A percentile compares a stretch with the other conserved stretches of the same genome.
Evolutionary conservation across 768 basidiomycete genomes (phyloP).

Genomic region (Dentipellis sp.): DNA sequence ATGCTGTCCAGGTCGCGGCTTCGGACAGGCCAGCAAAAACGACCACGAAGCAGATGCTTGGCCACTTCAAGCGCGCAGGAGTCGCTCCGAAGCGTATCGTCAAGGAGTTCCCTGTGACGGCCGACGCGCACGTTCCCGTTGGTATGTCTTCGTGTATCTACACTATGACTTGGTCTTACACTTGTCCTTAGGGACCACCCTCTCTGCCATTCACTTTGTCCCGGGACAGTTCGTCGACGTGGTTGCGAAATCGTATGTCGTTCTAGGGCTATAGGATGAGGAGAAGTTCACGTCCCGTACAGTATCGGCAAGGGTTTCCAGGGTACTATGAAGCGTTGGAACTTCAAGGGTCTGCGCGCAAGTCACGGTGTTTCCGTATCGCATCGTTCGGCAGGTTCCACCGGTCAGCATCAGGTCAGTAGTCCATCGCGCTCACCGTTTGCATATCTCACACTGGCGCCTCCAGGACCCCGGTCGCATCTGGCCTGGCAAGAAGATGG

Average conservation of each 20-base stretch:
- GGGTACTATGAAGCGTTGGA: conserved; percentile 95
- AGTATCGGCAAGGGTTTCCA: conserved; percentile 98
- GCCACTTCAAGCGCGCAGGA: conserved; percentile 80
- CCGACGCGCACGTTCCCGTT: conserved; percentile 83
- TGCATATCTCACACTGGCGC: conserved; percentile 4
- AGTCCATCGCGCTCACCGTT: neutral
- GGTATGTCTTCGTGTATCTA: conserved; percentile 40
- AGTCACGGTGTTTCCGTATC: conserved; percentile 95
- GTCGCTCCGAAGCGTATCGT: conserved; percentile 79
- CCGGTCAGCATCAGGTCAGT: conserved; percentile 87
- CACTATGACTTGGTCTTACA: neutral
- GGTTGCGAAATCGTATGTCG: conserved; percentile 76
- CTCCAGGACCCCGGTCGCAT: conserved; percentile 88
- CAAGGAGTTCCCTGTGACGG: conserved; percentile 81
- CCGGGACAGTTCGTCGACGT: conserved; percentile 96
- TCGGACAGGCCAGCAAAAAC: conserved; percentile 65
- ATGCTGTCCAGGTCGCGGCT: conserved; percentile 91
- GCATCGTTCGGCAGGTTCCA: conserved; percentile 88
- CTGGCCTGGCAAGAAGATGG: conserved; percentile 98
- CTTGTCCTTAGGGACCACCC: conserved; percentile 56
- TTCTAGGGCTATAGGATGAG: neutral
- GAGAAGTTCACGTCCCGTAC: neutral
- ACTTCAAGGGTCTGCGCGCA: conserved; percentile 83
- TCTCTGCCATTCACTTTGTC: conserved; percentile 92
- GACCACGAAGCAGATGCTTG: conserved; percentile 71